Conservation (phyloP, 2,329 filamentous ascomycete species). For the Pestalotiopsis sp. region DNA sequence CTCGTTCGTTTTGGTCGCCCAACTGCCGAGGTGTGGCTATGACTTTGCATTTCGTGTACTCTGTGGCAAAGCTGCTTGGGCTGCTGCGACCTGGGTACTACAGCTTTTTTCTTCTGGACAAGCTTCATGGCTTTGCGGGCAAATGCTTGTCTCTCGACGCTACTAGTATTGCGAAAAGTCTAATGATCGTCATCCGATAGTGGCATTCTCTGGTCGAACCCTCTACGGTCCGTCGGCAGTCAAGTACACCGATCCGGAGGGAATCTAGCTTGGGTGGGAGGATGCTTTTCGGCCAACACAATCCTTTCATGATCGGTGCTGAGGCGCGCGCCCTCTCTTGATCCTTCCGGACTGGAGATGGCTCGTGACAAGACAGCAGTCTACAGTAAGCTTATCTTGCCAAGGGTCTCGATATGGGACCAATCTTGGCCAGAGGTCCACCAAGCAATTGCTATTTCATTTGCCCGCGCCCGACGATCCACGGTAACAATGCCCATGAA, state of each 20-base stretch:
- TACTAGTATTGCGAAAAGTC: not conserved
- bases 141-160: not conserved
- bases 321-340: not conserved
- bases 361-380: not conserved
- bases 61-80: not conserved
- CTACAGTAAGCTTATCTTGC: not conserved
- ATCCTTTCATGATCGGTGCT: not conserved
- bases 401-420: not conserved
- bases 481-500: not conserved
- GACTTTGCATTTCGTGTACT: not conserved
- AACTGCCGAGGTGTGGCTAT: constrained; percentile 3
- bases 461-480: not conserved
- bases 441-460: not conserved
- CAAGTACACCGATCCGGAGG: not conserved
- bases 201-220: not conserved
- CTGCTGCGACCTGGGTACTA: not conserved
- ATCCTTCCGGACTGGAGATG: not conserved
- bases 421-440: not conserved
- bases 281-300: not conserved
- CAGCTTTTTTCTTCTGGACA: not conserved
- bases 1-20: not conserved
- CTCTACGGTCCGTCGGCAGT: not conserved
- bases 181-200: not conserved
- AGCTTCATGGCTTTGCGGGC: not conserved
- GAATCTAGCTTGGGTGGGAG: not conserved